Conservation (phyloP, 169 alveolate genomes). For the Plasmodium fragile region DNA sequence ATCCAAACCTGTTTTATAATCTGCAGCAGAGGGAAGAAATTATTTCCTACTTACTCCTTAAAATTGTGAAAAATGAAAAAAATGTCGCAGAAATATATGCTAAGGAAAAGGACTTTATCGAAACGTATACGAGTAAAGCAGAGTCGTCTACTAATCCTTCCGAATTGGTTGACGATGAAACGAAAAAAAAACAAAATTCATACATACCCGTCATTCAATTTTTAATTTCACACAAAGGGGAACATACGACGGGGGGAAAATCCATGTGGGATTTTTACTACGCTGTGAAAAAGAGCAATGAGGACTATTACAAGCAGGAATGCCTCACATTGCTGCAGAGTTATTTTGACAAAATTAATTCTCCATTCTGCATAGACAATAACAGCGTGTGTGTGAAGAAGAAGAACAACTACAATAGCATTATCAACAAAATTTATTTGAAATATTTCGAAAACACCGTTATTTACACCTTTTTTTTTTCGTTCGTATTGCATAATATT, state of each 20-base stretch:
- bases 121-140: not conserved
- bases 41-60: slow-evolving; percentile 26
- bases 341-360: slow-evolving; percentile 23
- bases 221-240: not conserved
- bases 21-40: slow-evolving; percentile 38
- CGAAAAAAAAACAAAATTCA: not conserved
- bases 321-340: not conserved
- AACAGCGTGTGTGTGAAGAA: not conserved
- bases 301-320: slow-evolving; percentile 57
- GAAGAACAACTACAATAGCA: slow-evolving; percentile 18
- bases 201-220: slow-evolving; percentile 4
- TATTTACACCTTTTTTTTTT: slow-evolving; percentile 50
- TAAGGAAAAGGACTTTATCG: slow-evolving; percentile 3
- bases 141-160: not conserved
- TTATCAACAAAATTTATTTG: slow-evolving; percentile 66
- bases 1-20: slow-evolving; percentile 33
- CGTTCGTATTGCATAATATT: slow-evolving; percentile 59
- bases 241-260: not conserved
- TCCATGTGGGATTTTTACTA: slow-evolving; percentile 34
- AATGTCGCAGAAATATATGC: slow-evolving; percentile 5
- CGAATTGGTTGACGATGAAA: not conserved
- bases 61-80: slow-evolving; percentile 34
- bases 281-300: slow-evolving; percentile 9
- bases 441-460: slow-evolving; percentile 64
- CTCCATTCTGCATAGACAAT: slow-evolving; percentile 9